These are phyloP conservation scores for Pisolithus sp. DNA, from an alignment of 768 basidiomycete species.

Conservation along the genomic window DNA sequence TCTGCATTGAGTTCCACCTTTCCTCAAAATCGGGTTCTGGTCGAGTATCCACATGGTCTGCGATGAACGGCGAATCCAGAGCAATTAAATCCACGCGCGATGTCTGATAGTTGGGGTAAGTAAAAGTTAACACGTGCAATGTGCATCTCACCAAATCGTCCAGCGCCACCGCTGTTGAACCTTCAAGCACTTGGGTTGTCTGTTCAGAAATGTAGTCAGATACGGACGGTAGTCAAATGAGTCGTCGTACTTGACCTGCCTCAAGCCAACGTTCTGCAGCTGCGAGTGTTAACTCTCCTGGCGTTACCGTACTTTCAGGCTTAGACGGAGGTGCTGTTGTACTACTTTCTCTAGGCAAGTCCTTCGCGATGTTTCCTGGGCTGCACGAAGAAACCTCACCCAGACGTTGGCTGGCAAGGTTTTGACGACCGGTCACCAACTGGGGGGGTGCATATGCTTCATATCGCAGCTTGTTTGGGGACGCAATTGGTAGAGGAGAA, in stretches of 20 bases:
- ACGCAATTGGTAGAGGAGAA: constrained; percentile 19
- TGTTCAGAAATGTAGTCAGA: constrained; percentile 8
- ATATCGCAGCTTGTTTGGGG: constrained; percentile 55
- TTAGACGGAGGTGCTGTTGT: constrained; percentile 18
- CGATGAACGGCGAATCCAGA: constrained; percentile 65
- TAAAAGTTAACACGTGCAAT: background rate
- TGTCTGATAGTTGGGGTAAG: constrained; percentile 24
- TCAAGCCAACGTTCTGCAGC: constrained; percentile 14
- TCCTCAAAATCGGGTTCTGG: constrained; percentile 41
- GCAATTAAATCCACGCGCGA: constrained; percentile 56
- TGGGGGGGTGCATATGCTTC: constrained; percentile 63
- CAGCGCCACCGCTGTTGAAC: background rate
- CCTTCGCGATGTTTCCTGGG: constrained; percentile 25
- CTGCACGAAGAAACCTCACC: constrained; percentile 33
- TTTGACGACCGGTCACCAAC: constrained; percentile 39
- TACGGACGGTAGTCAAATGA: background rate
- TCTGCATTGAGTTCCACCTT: constrained; percentile 50
- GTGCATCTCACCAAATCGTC: constrained; percentile 17
- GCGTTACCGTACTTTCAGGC: constrained; percentile 22
- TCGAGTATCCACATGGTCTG: constrained; percentile 32
- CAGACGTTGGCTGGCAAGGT: constrained; percentile 25
- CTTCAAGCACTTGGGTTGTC: constrained; percentile 3
- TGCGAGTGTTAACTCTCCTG: constrained; percentile 26
- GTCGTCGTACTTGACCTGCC: constrained; percentile 7
- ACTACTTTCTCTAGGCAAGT: constrained; percentile 24